phyloP scores from a whole-genome alignment of 805 yeast genomes.

The Sugiyamaella marilandica region DNA sequence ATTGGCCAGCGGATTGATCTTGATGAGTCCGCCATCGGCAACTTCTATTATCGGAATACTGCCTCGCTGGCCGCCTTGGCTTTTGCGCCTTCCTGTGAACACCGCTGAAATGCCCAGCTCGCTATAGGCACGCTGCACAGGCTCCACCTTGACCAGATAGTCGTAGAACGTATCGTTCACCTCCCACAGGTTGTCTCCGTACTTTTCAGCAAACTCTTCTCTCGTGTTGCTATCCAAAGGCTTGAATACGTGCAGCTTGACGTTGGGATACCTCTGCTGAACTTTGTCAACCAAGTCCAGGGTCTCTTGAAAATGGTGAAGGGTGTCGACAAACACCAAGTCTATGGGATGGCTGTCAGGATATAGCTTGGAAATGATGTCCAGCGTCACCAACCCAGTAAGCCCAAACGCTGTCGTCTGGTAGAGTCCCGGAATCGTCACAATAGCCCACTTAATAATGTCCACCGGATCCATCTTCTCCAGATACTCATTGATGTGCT shows the following conservation, averaged over 20 bases:
- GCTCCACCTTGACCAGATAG: slow-evolving; percentile 86
- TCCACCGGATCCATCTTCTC: slow-evolving; percentile 59
- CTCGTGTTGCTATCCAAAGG: slow-evolving; percentile 58
- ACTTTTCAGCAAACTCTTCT: slow-evolving; percentile 54
- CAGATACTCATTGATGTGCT: slow-evolving; percentile 60
- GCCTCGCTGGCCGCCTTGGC: slow-evolving; percentile 84
- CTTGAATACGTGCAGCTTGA: slow-evolving; percentile 56
- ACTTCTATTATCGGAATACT: slow-evolving; percentile 75
- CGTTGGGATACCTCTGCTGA: slow-evolving; percentile 49
- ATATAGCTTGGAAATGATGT: slow-evolving; percentile 60
- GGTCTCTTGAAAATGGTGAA: slow-evolving; percentile 95
- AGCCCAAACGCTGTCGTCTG: slow-evolving; percentile 96
- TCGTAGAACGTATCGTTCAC: slow-evolving; percentile 77
- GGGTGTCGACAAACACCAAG: slow-evolving; percentile 80
- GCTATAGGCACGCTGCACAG: slow-evolving; percentile 76
- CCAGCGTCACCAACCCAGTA: slow-evolving; percentile 84
- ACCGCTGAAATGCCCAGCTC: slow-evolving; percentile 75
- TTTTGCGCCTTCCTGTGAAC: slow-evolving; percentile 83
- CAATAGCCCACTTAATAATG: slow-evolving; percentile 72
- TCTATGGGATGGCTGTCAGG: slow-evolving; percentile 47
- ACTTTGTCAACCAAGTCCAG: slow-evolving; percentile 62
- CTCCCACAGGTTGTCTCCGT: slow-evolving; percentile 84
- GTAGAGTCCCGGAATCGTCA: slow-evolving; percentile 75
- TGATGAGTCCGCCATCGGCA: slow-evolving; percentile 60
- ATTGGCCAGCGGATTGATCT: slow-evolving; percentile 82